Conservation (phyloP, 768 basidiomycete species). For the Ephemerocybe angulata region DNA sequence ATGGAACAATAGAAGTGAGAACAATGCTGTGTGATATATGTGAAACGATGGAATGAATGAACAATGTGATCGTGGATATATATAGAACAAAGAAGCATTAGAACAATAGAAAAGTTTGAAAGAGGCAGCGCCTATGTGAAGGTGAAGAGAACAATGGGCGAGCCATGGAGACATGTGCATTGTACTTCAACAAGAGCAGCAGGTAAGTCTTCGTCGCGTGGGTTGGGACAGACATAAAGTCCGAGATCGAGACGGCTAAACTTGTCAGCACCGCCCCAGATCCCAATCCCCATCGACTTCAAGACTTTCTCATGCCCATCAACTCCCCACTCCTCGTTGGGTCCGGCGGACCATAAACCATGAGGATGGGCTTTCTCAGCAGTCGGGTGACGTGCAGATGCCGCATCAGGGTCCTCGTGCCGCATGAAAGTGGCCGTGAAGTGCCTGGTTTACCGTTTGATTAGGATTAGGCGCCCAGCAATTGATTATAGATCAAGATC, state of each 20-base stretch:
- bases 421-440: conserved; percentile 5
- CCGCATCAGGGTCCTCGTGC: conserved; percentile 5
- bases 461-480: neutral
- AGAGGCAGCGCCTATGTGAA: no score
- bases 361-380: conserved; percentile 19
- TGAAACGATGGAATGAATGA: no score
- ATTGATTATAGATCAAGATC: neutral
- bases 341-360: conserved; percentile 21
- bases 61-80: no score
- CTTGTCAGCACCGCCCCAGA: conserved; percentile 25
- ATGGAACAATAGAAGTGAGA: no score
- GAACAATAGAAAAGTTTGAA: no score
- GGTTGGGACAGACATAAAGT: conserved; percentile 18
- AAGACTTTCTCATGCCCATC: conserved; percentile 28
- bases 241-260: conserved; percentile 18
- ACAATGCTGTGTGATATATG: no score
- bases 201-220: conserved; percentile 16
- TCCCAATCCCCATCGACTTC: conserved; percentile 20
- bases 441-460: conserved; percentile 10
- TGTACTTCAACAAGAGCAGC: no score
- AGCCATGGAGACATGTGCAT: no score
- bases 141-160: no score
- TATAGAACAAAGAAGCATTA: no score
- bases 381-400: conserved; percentile 14
- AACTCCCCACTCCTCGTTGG: conserved; percentile 28